Conservation (phyloP, 805 yeast genomes). For the Candida argentea region DNA sequence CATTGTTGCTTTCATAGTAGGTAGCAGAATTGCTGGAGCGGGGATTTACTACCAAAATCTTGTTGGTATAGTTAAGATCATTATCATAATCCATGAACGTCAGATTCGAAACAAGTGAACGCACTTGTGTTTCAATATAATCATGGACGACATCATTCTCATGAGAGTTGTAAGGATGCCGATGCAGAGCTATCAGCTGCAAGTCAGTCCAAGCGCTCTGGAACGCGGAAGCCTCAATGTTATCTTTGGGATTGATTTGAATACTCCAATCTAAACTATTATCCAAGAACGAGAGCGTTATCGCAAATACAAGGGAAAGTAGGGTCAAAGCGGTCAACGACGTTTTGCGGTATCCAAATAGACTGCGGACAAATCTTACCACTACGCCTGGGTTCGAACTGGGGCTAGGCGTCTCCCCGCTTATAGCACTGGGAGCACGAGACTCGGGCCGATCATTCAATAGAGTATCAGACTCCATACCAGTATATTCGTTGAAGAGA, state of each 20-base stretch:
- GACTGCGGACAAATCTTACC: constrained; percentile 28
- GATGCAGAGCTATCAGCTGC: constrained; percentile 52
- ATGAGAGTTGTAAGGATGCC: constrained; percentile 73
- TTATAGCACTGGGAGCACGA: background rate
- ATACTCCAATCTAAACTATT: constrained; percentile 31
- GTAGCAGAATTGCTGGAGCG: constrained; percentile 36
- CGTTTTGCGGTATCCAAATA: constrained; percentile 67
- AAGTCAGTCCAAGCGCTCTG: constrained; percentile 58
- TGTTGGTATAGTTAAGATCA: constrained; percentile 32
- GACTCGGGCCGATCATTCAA: too few relatives aligned
- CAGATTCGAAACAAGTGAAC: constrained; percentile 8
- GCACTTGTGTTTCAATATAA: constrained; percentile 40
- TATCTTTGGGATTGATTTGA: constrained; percentile 31
- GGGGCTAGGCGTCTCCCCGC: background rate
- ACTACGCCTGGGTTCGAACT: constrained; percentile 6
- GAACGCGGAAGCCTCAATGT: constrained; percentile 25
- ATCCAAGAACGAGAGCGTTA: constrained; percentile 26
- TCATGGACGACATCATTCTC: constrained; percentile 72
- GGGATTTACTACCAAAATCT: constrained; percentile 41
- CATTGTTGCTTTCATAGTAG: constrained; percentile 77
- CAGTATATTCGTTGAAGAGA: too few relatives aligned
- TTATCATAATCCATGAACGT: constrained; percentile 28
- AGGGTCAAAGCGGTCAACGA: constrained; percentile 49
- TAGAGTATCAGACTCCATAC: too few relatives aligned
- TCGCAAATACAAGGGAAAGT: constrained; percentile 34